Conservation (phyloP, 148 eudicot genomes). For the Spergularia bocconei region DNA sequence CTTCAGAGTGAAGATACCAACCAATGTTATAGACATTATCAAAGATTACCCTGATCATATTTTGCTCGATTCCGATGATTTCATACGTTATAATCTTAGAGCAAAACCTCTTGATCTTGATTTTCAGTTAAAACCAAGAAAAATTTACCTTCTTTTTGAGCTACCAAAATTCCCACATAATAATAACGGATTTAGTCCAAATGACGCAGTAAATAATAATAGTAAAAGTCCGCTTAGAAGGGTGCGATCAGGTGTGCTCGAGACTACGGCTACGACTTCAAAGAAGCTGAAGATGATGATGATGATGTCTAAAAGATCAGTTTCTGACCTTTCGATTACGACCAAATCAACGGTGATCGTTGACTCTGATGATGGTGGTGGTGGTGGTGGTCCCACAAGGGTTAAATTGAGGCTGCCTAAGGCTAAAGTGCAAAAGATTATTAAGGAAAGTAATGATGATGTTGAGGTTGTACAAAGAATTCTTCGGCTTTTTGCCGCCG, state of each 20-base stretch:
- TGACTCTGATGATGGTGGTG: neutral
- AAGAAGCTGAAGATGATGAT: constrained; percentile 34
- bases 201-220: no score
- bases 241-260: constrained; percentile 33
- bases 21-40: constrained; percentile 45
- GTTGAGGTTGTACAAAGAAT: constrained; percentile 56
- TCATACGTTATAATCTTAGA: constrained; percentile 53
- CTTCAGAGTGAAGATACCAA: constrained; percentile 52
- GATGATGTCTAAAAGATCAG: constrained; percentile 36
- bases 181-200: neutral
- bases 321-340: constrained; percentile 32
- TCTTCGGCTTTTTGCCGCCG: constrained; percentile 36
- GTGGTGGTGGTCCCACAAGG: constrained; percentile 31
- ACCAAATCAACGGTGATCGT: constrained; percentile 9
- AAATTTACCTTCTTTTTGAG: constrained; percentile 66
- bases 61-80: constrained; percentile 54
- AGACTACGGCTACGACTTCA: constrained; percentile 9
- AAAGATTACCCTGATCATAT: constrained; percentile 64
- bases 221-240: constrained; percentile 24
- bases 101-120: constrained; percentile 50
- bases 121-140: constrained; percentile 42
- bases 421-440: constrained; percentile 42
- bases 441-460: constrained; percentile 52
- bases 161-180: constrained; percentile 44
- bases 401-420: constrained; percentile 67